Conservation (phyloP, 2,329 filamentous ascomycete genomes). For the Exophiala sp. region DNA sequence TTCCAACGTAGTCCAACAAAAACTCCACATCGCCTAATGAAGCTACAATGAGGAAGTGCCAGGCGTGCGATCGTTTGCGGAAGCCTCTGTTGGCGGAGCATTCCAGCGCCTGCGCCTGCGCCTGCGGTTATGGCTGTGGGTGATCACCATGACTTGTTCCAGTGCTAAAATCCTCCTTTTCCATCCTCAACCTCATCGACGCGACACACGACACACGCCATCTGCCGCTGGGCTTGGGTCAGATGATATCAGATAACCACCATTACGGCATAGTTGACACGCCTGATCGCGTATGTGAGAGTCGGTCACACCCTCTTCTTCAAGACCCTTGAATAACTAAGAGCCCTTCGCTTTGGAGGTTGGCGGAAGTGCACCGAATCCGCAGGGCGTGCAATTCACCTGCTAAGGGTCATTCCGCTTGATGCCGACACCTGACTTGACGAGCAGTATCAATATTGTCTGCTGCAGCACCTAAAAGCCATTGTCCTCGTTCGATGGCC, state of each 20-base stretch:
- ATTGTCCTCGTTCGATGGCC: slow-evolving; percentile 7
- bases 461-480: background rate
- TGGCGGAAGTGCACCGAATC: background rate
- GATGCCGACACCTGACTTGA: background rate
- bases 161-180: background rate
- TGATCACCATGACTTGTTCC: background rate
- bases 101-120: too few relatives aligned
- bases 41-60: background rate
- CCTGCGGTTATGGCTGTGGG: too few relatives aligned
- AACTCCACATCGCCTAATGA: background rate
- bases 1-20: background rate
- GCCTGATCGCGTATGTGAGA: background rate
- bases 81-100: background rate
- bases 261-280: background rate
- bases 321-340: too few relatives aligned
- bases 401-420: background rate
- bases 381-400: background rate
- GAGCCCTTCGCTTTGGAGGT: background rate
- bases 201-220: background rate
- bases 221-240: background rate
- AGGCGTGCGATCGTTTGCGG: background rate
- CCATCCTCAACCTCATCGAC: background rate
- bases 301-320: background rate
- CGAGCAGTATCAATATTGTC: background rate
- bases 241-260: background rate